These are phyloP conservation scores for Chiua virens DNA, from an alignment of 768 basidiomycete species.

Conservation along the genomic window DNA sequence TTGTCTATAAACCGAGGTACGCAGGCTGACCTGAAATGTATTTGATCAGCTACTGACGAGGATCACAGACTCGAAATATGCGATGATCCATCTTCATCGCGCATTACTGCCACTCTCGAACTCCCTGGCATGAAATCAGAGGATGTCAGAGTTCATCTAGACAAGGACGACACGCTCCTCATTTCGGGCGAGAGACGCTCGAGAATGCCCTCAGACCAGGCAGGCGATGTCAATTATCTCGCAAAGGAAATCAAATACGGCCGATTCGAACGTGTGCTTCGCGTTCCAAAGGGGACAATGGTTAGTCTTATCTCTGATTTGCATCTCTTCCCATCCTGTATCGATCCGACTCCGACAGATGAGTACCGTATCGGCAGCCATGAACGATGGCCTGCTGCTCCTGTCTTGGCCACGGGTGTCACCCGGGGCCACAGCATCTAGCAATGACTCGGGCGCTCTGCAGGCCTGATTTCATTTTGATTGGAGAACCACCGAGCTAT, in stretches of 20 bases:
- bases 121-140: constrained; percentile 40
- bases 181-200: constrained; percentile 35
- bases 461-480: constrained; percentile 1
- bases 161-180: constrained; percentile 28
- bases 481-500: not conserved
- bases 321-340: not conserved
- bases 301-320: constrained; percentile 18
- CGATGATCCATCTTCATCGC: constrained; percentile 34
- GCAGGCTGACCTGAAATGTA: constrained; percentile 4
- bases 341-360: constrained; percentile 19
- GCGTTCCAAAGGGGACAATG: constrained; percentile 38
- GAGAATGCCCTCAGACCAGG: constrained; percentile 16
- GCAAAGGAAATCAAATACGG: constrained; percentile 42
- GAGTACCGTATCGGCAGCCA: constrained; percentile 38
- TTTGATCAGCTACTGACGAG: constrained; percentile 12
- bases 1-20: constrained; percentile 35
- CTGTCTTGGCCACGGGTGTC: constrained; percentile 39
- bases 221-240: constrained; percentile 22
- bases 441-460: not conserved
- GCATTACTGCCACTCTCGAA: constrained; percentile 37
- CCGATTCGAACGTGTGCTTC: constrained; percentile 35
- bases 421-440: constrained; percentile 12
- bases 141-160: constrained; percentile 35
- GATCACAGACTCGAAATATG: constrained; percentile 38
- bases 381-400: constrained; percentile 39